These are phyloP conservation scores for Aspergillus uvarum DNA, from an alignment of 2,329 filamentous ascomycete species.

Conservation along the genomic window DNA sequence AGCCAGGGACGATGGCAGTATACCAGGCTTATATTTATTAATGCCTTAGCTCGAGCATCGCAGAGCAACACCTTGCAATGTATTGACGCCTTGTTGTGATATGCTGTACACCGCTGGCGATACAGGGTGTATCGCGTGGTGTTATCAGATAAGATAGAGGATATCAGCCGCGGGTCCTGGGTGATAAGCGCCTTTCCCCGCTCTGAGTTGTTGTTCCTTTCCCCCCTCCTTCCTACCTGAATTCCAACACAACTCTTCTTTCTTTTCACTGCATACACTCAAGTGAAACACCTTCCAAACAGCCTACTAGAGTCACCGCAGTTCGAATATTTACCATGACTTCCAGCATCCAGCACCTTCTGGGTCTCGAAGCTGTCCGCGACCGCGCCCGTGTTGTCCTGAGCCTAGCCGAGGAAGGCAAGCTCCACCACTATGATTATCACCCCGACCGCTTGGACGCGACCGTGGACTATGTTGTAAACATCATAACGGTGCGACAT, in stretches of 20 bases:
- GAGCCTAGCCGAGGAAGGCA: conserved; percentile 39
- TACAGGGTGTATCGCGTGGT: background rate
- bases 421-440: conserved; percentile 47
- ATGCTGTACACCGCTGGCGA: background rate
- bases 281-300: background rate
- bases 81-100: background rate
- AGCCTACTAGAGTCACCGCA: background rate
- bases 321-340: conserved; percentile 12
- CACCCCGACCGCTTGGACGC: conserved; percentile 39
- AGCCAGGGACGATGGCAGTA: too few relatives aligned
- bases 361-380: conserved; percentile 32
- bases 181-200: conserved; percentile 10
- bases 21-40: too few relatives aligned
- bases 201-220: conserved; percentile 2
- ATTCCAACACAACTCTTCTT: background rate
- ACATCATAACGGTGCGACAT: conserved; percentile 40
- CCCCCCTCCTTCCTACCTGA: background rate
- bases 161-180: background rate
- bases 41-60: too few relatives aligned
- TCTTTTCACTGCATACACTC: background rate
- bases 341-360: conserved; percentile 26
- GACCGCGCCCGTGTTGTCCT: conserved; percentile 28
- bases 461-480: conserved; percentile 46
- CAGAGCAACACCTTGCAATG: too few relatives aligned
- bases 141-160: conserved; percentile 15